phyloP scores from a whole-genome alignment of 2,329 filamentous ascomycete species.

The Aspergillus pseudoviridinutans region DNA sequence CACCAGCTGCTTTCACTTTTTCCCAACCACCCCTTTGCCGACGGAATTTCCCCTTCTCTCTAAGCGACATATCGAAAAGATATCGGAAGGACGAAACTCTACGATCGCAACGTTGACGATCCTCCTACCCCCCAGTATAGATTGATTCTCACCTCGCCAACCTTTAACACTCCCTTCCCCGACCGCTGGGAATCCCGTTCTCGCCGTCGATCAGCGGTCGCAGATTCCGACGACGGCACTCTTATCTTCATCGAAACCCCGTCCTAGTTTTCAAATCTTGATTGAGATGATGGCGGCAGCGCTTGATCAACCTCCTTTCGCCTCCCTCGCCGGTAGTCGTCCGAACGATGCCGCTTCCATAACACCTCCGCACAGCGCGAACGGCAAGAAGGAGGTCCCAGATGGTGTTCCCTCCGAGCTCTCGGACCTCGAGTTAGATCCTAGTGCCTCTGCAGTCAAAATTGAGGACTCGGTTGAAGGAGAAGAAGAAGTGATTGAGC shows the following conservation, averaged over 20 bases:
- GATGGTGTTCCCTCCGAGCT: slow-evolving; percentile 39
- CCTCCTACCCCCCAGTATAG: slow-evolving; percentile 1
- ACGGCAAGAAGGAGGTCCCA: slow-evolving; percentile 42
- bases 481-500: slow-evolving; percentile 73
- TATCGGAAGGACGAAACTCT: neutral
- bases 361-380: slow-evolving; percentile 41
- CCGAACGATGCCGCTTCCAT: slow-evolving; percentile 34
- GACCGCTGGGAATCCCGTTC: slow-evolving; percentile 39
- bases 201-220: slow-evolving; percentile 45
- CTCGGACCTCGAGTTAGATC: slow-evolving; percentile 41
- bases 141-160: slow-evolving; percentile 2
- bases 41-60: neutral
- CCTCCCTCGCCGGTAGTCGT: slow-evolving; percentile 20
- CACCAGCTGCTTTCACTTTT: neutral
- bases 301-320: slow-evolving; percentile 28
- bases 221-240: slow-evolving; percentile 37
- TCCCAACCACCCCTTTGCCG: neutral
- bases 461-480: slow-evolving; percentile 44
- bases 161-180: slow-evolving; percentile 22
- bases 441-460: slow-evolving; percentile 21
- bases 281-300: slow-evolving; percentile 32
- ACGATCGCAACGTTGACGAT: slow-evolving; percentile 3
- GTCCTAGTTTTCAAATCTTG: slow-evolving; percentile 7
- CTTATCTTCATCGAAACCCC: slow-evolving; percentile 10
- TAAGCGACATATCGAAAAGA: neutral